Evolutionary conservation across 805 yeast species (phyloP).

Genomic region (Candida xiaguanensis): DNA sequence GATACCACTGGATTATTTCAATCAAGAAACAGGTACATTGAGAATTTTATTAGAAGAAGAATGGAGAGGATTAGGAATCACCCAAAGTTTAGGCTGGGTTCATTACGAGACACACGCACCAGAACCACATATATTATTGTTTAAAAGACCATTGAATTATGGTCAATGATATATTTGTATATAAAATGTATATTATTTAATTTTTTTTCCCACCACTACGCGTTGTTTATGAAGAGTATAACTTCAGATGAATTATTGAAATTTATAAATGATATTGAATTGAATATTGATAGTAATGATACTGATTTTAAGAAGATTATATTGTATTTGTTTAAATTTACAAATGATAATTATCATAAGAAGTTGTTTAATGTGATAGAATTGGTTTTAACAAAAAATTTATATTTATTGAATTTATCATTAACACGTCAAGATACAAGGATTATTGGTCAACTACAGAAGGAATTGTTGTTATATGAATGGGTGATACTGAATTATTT

Average conservation of each 20-base stretch:
- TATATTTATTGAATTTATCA: constrained; percentile 18
- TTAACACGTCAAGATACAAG: constrained; percentile 12
- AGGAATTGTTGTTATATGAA: constrained; percentile 19
- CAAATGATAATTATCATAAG: constrained; percentile 19
- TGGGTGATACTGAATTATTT: constrained; percentile 27
- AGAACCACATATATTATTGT: constrained; percentile 92
- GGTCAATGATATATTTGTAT: constrained; percentile 28
- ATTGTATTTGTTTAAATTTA: constrained; percentile 30
- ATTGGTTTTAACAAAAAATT: constrained; percentile 28
- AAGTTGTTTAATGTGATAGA: constrained; percentile 24
- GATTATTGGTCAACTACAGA: not conserved
- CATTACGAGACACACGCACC: constrained; percentile 98
- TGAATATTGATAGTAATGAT: constrained; percentile 26
- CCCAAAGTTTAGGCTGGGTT: constrained; percentile 96
- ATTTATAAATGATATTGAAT: constrained; percentile 33
- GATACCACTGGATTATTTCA: constrained; percentile 91
- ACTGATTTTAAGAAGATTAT: constrained; percentile 35
- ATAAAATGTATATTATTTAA: not conserved
- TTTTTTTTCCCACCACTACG: not conserved
- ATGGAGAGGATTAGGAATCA: constrained; percentile 97
- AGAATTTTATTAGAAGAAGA: constrained; percentile 91
- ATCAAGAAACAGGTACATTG: constrained; percentile 89
- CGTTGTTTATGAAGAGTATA: constrained; percentile 13
- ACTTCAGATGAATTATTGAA: constrained; percentile 23
- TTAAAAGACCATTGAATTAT: constrained; percentile 61